A percentile compares a stretch with the other conserved stretches of the same genome.
phyloP scores from a whole-genome alignment of 805 yeast genomes.

The Hanseniaspora vineae region DNA sequence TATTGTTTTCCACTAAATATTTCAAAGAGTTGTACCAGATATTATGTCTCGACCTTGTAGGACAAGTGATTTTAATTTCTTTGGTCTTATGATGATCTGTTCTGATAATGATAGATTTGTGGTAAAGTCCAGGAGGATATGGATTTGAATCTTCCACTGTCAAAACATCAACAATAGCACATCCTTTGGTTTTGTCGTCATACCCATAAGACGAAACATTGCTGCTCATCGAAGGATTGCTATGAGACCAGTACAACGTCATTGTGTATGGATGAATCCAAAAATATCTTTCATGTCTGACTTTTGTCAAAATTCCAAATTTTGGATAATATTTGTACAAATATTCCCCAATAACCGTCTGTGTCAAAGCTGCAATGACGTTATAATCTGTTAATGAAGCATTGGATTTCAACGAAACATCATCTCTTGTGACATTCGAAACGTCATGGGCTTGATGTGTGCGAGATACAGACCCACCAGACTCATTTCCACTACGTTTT shows the following conservation, averaged over 20 bases:
- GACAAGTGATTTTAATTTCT: slow-evolving; percentile 69
- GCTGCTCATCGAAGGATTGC: slow-evolving; percentile 63
- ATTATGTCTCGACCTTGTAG: slow-evolving; percentile 76
- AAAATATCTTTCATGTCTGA: slow-evolving; percentile 82
- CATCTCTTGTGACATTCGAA: slow-evolving; percentile 18
- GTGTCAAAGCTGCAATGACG: slow-evolving; percentile 78
- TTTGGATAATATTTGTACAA: slow-evolving; percentile 74
- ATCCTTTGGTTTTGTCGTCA: slow-evolving; percentile 52
- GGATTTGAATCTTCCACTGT: slow-evolving; percentile 79
- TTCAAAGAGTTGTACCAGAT: slow-evolving; percentile 81
- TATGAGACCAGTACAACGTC: slow-evolving; percentile 79
- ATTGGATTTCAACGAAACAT: slow-evolving; percentile 34
- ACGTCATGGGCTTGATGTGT: too few species aligned
- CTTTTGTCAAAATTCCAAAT: slow-evolving; percentile 56
- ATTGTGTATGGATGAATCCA: slow-evolving; percentile 94
- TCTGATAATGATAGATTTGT: slow-evolving; percentile 67
- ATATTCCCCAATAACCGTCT: slow-evolving; percentile 87
- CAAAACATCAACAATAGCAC: slow-evolving; percentile 68
- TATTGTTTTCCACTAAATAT: slow-evolving; percentile 43
- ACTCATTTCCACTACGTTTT: too few species aligned
- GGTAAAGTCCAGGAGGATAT: slow-evolving; percentile 76
- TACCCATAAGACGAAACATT: slow-evolving; percentile 31
- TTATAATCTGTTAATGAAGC: slow-evolving; percentile 55
- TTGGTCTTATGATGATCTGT: slow-evolving; percentile 38
- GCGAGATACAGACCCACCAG: too few species aligned